Conservation (phyloP, 805 yeast genomes). For the Hanseniaspora singularis region DNA sequence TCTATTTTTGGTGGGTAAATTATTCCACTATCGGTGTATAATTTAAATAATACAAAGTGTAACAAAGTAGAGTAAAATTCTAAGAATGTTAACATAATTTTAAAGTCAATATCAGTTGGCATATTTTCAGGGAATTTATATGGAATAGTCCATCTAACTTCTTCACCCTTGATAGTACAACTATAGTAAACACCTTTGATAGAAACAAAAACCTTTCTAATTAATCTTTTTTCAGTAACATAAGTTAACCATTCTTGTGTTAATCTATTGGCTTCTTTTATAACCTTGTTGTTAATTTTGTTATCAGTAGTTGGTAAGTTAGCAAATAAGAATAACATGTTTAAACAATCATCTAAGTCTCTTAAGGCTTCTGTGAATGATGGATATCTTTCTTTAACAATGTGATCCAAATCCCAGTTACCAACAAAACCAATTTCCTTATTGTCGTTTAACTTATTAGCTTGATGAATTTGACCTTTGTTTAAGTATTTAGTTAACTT, state of each 20-base stretch:
- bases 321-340: constrained; percentile 87
- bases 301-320: constrained; percentile 84
- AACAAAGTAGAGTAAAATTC: constrained; percentile 89
- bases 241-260: constrained; percentile 94
- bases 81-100: constrained; percentile 91
- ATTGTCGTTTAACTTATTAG: constrained; percentile 68
- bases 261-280: constrained; percentile 74
- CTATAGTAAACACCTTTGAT: constrained; percentile 95
- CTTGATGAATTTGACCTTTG: constrained; percentile 81
- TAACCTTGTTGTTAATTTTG: constrained; percentile 61
- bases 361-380: constrained; percentile 83
- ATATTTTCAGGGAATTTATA: constrained; percentile 93
- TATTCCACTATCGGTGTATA: constrained; percentile 74
- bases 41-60: constrained; percentile 74
- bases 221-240: constrained; percentile 68
- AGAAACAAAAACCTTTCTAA: constrained; percentile 85
- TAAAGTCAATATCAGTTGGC: constrained; percentile 87
- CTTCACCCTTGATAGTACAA: constrained; percentile 82
- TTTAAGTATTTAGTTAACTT: constrained; percentile 83
- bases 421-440: constrained; percentile 37
- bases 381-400: constrained; percentile 92
- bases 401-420: constrained; percentile 72
- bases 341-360: constrained; percentile 89
- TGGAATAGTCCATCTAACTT: constrained; percentile 90
- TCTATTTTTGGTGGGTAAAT: constrained; percentile 84